Base-by-base conservation (phyloP, 139 green algal genomes). In the Raphidocelis subcapitata region DNA sequence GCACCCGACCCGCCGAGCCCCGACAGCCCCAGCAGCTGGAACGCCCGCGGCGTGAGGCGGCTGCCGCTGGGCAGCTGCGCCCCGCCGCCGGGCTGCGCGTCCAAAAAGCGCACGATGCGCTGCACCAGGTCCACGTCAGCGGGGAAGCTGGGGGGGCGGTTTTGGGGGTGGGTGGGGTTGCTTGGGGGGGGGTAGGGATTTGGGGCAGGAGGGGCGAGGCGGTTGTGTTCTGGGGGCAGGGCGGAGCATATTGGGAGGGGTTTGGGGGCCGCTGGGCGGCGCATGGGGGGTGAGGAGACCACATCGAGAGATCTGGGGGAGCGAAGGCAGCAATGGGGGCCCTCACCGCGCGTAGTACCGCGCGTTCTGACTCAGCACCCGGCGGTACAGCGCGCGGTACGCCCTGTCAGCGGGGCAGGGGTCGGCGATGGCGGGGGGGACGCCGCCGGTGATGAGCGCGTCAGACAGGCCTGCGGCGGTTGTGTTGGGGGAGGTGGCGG, bases 321-420 rank as follows among this genome's bases (percentile, higher is more conserved):
- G n/a, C n/a, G n/a, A n/a, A n/a, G 41, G 41, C 41, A 49, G 8
- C 41, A 12, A 76, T 57, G 84, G 44, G 26, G 41, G n/a, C 33
- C 16, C 67, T 3, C 36, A 97, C 18, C 91, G 75, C 46, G 81
- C 31, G 75, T 98, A 98, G 75, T 87, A 98, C 80, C 93, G 95
- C 1, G 69, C 41, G 76, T 93, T 97, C 79, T 96, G 91, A 2
- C 44, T 57, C 26, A 92, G 67, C 41, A 94, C 87, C 3, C 86
- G 83, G 3, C 59, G 44, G 81, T 84, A 91, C 16, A 91, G 76
- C 0, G 54, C 36, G 24, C 61, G 63, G 82, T 97, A 97, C 21
- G 89, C 83, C 0, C 62, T 67, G 0, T 94, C 86, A 3, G 92
- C 92, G 37, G 80, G 66, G 74, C 85, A 93, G 33, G 80, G 55